Percentiles rank a stretch among this genome's conserved stretches.
Evolutionary conservation across 106 monocot genomes (phyloP).

Genomic region (Amphibolis antarctica): DNA sequence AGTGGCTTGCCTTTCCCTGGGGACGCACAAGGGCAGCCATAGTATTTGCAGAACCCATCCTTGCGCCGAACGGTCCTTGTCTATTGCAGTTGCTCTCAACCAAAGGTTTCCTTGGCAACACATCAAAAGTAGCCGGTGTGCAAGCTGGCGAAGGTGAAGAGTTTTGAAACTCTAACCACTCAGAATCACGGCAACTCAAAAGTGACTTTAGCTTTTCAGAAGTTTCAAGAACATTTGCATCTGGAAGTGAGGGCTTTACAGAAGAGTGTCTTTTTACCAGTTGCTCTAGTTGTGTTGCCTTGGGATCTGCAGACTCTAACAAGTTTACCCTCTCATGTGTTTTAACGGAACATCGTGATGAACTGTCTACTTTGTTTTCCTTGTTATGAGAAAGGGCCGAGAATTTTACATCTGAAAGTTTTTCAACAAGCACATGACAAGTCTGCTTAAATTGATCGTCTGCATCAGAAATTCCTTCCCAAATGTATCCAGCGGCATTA

Average conservation of each 20-base stretch:
- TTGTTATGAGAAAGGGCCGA: background rate
- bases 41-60: background rate
- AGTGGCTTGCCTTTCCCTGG: no score
- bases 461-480: background rate
- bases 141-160: background rate
- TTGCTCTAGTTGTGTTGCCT: background rate
- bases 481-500: background rate
- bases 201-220: background rate
- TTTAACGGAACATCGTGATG: background rate
- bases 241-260: slow-evolving; percentile 5
- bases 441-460: background rate
- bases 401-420: background rate
- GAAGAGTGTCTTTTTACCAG: slow-evolving; percentile 6
- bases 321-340: background rate
- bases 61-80: background rate
- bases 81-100: background rate
- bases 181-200: background rate
- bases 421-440: background rate
- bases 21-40: background rate
- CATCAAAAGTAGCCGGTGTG: background rate
- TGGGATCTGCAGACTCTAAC: background rate
- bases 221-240: background rate
- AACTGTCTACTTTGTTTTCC: background rate
- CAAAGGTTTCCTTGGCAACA: background rate
- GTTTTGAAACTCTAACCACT: background rate